Evolutionary conservation across 768 basidiomycete genomes (phyloP).

Genomic region (Boletales sp.): DNA sequence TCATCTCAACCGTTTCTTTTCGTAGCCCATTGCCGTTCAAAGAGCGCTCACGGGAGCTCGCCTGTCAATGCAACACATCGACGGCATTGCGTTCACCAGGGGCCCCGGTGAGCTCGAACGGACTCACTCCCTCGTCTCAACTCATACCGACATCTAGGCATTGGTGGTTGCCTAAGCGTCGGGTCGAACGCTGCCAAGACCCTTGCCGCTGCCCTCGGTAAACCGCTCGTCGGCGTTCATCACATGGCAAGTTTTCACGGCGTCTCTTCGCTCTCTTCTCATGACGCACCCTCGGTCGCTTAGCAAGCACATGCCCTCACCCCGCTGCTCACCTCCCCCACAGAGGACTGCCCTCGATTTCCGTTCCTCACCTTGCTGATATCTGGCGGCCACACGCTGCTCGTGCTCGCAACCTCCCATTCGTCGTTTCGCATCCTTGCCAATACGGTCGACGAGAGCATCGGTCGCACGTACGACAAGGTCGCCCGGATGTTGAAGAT

Average conservation of each 20-base stretch:
- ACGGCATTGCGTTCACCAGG: slow-evolving; percentile 89
- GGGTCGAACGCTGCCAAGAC: slow-evolving; percentile 80
- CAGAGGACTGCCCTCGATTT: slow-evolving; percentile 48
- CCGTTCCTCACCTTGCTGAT: slow-evolving; percentile 91
- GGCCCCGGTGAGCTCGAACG: slow-evolving; percentile 59
- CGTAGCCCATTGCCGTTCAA: slow-evolving; percentile 69
- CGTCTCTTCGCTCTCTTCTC: background rate
- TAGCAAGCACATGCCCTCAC: slow-evolving; percentile 95
- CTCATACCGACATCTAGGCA: slow-evolving; percentile 42
- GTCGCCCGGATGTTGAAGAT: slow-evolving; percentile 69
- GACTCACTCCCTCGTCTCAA: background rate
- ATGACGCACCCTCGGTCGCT: background rate
- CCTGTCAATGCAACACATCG: slow-evolving; percentile 57
- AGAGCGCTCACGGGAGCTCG: slow-evolving; percentile 66
- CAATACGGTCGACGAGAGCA: slow-evolving; percentile 68
- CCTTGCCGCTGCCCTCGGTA: slow-evolving; percentile 70
- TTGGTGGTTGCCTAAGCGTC: slow-evolving; percentile 77
- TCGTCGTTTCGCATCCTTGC: slow-evolving; percentile 66
- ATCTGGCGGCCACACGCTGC: slow-evolving; percentile 92
- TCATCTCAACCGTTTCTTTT: background rate
- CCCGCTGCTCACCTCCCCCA: slow-evolving; percentile 59
- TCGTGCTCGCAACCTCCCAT: slow-evolving; percentile 66
- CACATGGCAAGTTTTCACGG: slow-evolving; percentile 70
- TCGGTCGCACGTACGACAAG: slow-evolving; percentile 84
- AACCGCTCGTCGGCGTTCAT: slow-evolving; percentile 87